A percentile compares a stretch with the other conserved stretches of the same genome.
These are phyloP conservation scores for Ganoderma resinaceum DNA, from an alignment of 1,284 basidiomycete species.

Conservation along the genomic window DNA sequence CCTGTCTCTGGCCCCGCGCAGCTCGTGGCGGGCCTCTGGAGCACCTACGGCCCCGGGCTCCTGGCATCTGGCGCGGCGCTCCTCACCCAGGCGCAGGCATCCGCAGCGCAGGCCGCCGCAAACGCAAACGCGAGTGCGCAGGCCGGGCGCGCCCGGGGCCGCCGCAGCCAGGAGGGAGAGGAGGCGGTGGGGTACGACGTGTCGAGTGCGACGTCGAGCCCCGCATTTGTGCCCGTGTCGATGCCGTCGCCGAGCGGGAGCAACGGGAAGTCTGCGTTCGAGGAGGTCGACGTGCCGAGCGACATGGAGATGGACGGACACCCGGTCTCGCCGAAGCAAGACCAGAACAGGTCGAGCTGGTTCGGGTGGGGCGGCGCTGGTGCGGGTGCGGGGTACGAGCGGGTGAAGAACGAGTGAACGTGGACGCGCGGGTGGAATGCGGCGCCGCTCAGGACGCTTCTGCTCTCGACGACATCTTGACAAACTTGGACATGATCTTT, in stretches of 20 bases:
- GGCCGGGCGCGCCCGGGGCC: conserved; percentile 40
- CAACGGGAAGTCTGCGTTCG: conserved; percentile 51
- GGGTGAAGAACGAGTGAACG: conserved; percentile 36
- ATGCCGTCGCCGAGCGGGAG: conserved; percentile 47
- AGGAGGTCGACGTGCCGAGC: conserved; percentile 70
- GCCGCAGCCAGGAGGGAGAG: conserved; percentile 53
- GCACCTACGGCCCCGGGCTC: conserved; percentile 75
- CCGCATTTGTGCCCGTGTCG: conserved; percentile 36
- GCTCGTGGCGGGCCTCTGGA: conserved; percentile 71
- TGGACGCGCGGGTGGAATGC: not conserved
- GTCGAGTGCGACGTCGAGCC: conserved; percentile 31
- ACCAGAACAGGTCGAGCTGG: conserved; percentile 44
- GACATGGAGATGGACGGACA: conserved; percentile 64
- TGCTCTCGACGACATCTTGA: not conserved
- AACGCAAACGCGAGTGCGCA: conserved; percentile 31
- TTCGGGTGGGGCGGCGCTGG: conserved; percentile 43
- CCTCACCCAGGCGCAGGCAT: conserved; percentile 44
- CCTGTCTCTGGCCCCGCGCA: conserved; percentile 69
- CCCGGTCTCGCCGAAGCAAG: conserved; percentile 20
- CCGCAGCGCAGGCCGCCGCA: conserved; percentile 32
- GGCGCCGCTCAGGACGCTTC: not conserved
- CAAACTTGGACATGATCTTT: not conserved
- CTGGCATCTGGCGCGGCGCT: conserved; percentile 70
- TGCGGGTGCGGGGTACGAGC: conserved; percentile 40
- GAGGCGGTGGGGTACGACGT: conserved; percentile 38